Evolutionary conservation across 2,329 filamentous ascomycete species (phyloP).

Genomic region (Seiridium unicorne): DNA sequence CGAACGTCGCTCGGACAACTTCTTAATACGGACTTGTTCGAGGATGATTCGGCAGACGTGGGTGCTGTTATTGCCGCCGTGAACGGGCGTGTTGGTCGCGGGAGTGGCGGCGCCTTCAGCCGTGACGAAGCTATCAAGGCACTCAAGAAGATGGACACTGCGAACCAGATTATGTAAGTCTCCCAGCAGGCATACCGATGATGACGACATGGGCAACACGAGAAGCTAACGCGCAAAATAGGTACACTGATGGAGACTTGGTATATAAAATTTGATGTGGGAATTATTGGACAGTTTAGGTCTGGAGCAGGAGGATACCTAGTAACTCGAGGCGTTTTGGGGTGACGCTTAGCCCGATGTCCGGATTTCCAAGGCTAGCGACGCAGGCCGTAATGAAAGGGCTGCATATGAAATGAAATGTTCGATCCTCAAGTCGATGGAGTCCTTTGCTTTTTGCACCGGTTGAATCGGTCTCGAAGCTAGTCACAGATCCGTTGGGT

Average conservation of each 20-base stretch:
- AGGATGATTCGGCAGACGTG: slow-evolving; percentile 78
- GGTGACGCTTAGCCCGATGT: neutral
- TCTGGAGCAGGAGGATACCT: neutral
- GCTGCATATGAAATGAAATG: neutral
- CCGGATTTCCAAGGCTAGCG: neutral
- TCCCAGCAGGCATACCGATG: neutral
- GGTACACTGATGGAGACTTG: slow-evolving; percentile 31
- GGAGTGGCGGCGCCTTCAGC: slow-evolving; percentile 60
- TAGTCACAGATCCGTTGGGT: neutral
- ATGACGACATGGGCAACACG: neutral
- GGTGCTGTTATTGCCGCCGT: slow-evolving; percentile 74
- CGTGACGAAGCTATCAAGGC: slow-evolving; percentile 73
- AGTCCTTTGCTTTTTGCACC: neutral
- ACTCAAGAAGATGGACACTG: slow-evolving; percentile 74
- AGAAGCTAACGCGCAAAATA: slow-evolving; percentile 9
- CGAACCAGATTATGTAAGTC: slow-evolving; percentile 90
- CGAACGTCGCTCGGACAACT: slow-evolving; percentile 78
- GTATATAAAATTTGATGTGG: slow-evolving; percentile 28
- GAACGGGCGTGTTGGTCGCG: slow-evolving; percentile 64
- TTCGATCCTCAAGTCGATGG: neutral
- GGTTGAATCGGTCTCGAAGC: neutral
- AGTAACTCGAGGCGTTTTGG: neutral
- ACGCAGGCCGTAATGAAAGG: neutral
- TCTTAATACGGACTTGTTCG: slow-evolving; percentile 79
- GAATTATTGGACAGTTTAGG: neutral